phyloP scores from a whole-genome alignment of 2,329 filamentous ascomycete species.

The Thielaviopsis populi region DNA sequence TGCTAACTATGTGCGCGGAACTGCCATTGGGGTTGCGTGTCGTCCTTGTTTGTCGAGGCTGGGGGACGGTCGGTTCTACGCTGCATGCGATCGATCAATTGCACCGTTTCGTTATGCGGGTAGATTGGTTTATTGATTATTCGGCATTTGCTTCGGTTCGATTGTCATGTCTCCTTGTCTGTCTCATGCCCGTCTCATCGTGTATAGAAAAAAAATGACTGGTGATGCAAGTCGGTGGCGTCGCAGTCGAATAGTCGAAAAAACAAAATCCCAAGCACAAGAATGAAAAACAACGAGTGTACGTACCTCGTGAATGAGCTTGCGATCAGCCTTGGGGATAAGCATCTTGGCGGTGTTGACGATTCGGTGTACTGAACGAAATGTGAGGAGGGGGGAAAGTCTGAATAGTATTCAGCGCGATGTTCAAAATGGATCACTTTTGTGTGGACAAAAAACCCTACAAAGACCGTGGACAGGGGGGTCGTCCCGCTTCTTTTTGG shows the following conservation, averaged over 20 bases:
- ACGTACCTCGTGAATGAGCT: constrained; percentile 87
- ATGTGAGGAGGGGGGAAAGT: constrained; percentile 18
- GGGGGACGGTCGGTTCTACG: not conserved
- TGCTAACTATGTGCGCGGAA: not conserved
- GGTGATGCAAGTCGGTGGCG: not conserved
- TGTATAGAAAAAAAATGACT: not conserved
- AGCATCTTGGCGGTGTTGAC: constrained; percentile 54
- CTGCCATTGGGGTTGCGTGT: not conserved
- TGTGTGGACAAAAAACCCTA: constrained; percentile 34
- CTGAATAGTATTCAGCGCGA: constrained; percentile 19
- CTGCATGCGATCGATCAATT: not conserved
- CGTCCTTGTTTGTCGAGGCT: constrained; percentile 13
- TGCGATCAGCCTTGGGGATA: constrained; percentile 99
- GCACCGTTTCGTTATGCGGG: not conserved
- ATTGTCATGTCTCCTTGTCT: not conserved
- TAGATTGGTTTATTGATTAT: not conserved
- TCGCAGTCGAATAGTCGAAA: constrained; percentile 5
- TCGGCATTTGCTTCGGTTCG: not conserved
- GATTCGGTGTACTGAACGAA: constrained; percentile 17
- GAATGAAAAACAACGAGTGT: constrained; percentile 14
- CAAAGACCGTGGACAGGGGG: constrained; percentile 20
- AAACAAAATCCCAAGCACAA: constrained; percentile 1
- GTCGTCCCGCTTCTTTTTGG: constrained; percentile 7
- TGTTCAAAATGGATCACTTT: constrained; percentile 31
- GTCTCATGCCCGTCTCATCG: constrained; percentile 18